Evolutionary conservation across 169 alveolate species (phyloP), one percentile per base, ranked within the genome.

Genomic region (Toxoplasma gondii): DNA sequence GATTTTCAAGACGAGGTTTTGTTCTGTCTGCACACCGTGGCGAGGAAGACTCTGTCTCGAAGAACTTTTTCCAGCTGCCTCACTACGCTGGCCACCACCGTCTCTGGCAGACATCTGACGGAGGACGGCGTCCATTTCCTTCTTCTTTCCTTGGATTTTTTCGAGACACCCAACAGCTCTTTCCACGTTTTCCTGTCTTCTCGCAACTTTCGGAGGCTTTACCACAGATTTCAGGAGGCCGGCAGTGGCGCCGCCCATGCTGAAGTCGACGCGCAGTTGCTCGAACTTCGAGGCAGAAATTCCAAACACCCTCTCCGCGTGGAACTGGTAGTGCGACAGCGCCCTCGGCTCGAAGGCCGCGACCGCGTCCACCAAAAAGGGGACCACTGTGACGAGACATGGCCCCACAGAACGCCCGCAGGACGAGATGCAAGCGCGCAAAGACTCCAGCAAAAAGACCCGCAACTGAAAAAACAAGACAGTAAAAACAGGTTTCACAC

Each of bases 301-400:
- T 31, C 95, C 95, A 49, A 69, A 87, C 43, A 87, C 31, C 41
- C 39, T 69, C 74, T 84, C 93, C 41, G 95, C 93, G 90, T 93
- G 95, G 64, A 93, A 87, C 54, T 93, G 95, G 84, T 69, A 86
- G 86, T 34, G 80, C 54, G 95, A 36, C 49, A 84, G 74, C 38
- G 93, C 93, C 12, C 93, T 91, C 36, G 95, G 95, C 70, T 93
- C 95, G 80, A 87, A 93, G 39, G 95, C 95, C 10, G 91, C 95
- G 80, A 87, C n/a, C 12, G 93, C 95, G 64, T 93, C 95, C 12
- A 93, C 84, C 29, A 93, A 70, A 74, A 93, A 93, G 81, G 90
- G 36, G 82, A 87, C 93, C 90, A 87, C 43, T 9, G 41, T 7
- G 24, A 67, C 69, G 34, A 82, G 38, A 38, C 69, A 82, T 16